Evolutionary conservation across 1,284 basidiomycete genomes (phyloP).

Genomic region (Ceratobasidium sp.): DNA sequence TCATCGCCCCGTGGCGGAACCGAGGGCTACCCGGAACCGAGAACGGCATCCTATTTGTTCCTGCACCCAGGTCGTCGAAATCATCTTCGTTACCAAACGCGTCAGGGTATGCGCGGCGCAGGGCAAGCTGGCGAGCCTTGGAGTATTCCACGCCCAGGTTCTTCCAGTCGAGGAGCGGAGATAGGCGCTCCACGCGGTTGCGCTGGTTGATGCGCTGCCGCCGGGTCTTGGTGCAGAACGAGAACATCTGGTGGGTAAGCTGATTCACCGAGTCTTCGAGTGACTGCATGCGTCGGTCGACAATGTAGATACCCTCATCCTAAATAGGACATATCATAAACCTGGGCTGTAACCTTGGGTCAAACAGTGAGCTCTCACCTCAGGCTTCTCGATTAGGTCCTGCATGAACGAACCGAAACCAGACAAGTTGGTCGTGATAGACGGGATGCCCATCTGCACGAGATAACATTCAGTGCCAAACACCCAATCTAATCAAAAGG

Average conservation of each 20-base stretch:
- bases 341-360: conserved; percentile 57
- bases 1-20: conserved; percentile 79
- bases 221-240: conserved; percentile 88
- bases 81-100: conserved; percentile 69
- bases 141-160: conserved; percentile 96
- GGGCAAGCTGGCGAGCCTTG: conserved; percentile 92
- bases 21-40: conserved; percentile 90
- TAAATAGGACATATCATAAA: conserved; percentile 2
- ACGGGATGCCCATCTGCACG: conserved; percentile 92
- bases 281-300: conserved; percentile 90
- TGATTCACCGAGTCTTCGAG: conserved; percentile 87
- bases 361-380: conserved; percentile 51
- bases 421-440: conserved; percentile 95
- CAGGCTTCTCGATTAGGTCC: conserved; percentile 92
- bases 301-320: conserved; percentile 93
- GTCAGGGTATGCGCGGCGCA: conserved; percentile 95
- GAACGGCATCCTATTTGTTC: conserved; percentile 75
- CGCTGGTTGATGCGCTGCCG: conserved; percentile 98
- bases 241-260: conserved; percentile 77
- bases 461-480: conserved; percentile 47
- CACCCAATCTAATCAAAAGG: conserved; percentile 27
- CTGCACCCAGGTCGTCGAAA: conserved; percentile 60
- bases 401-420: conserved; percentile 99
- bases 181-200: conserved; percentile 94
- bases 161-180: conserved; percentile 97